These are phyloP conservation scores for Clavispora asparagi DNA, from an alignment of 805 yeast genomes.

Conservation along the genomic window DNA sequence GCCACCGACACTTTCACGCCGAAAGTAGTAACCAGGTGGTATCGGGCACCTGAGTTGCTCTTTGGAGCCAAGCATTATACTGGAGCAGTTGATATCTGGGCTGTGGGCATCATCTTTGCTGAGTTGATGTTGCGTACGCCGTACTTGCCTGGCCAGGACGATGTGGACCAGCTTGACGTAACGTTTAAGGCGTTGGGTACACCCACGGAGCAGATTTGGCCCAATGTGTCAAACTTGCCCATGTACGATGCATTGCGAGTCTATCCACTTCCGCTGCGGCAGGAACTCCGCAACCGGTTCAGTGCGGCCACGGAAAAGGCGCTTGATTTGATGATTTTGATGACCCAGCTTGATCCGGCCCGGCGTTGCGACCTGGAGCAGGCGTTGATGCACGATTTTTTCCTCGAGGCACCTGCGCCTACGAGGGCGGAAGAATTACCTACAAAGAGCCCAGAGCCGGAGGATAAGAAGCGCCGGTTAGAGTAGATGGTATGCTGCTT, in stretches of 20 bases:
- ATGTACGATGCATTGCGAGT: slow-evolving; percentile 65
- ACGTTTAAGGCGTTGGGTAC: slow-evolving; percentile 95
- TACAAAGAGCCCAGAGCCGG: slow-evolving; percentile 26
- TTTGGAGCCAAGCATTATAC: slow-evolving; percentile 43
- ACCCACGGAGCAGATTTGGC: slow-evolving; percentile 91
- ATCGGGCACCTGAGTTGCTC: slow-evolving; percentile 67
- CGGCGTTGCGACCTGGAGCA: slow-evolving; percentile 58
- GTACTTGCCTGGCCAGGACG: slow-evolving; percentile 89
- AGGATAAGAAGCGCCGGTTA: slow-evolving; percentile 13
- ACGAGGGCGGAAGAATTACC: slow-evolving; percentile 66
- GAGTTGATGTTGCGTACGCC: slow-evolving; percentile 95
- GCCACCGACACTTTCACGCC: slow-evolving; percentile 75
- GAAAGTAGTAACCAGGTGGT: slow-evolving; percentile 97
- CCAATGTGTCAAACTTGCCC: slow-evolving; percentile 77
- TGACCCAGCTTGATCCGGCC: slow-evolving; percentile 78
- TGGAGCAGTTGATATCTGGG: slow-evolving; percentile 42
- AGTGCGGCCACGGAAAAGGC: slow-evolving; percentile 89
- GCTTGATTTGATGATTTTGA: slow-evolving; percentile 62
- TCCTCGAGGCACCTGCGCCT: slow-evolving; percentile 69
- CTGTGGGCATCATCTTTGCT: slow-evolving; percentile 69
- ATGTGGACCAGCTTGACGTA: slow-evolving; percentile 83
- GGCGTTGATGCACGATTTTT: slow-evolving; percentile 64
- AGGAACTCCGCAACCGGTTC: slow-evolving; percentile 75
- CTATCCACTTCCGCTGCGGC: slow-evolving; percentile 79
- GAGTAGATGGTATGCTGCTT: slow-evolving; percentile 1